Percentiles rank a stretch among this genome's conserved stretches.
Conservation (phyloP, 352 stramenopile genomes). For the Saprolegnia diclina region DNA sequence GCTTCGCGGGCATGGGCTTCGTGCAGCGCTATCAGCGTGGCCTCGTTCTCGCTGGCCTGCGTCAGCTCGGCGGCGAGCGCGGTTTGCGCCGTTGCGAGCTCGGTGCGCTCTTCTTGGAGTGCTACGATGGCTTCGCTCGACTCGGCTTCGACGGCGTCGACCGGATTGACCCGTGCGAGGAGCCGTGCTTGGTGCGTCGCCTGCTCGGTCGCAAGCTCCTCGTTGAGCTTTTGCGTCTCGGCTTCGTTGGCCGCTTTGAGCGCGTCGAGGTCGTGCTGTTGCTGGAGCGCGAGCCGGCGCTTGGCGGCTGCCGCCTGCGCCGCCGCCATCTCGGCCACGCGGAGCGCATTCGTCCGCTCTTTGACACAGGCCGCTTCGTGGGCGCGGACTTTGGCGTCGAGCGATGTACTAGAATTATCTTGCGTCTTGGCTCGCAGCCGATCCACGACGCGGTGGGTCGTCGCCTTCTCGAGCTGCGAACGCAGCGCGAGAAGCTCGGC, state of each 20-base stretch:
- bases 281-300: not conserved
- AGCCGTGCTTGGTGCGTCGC: not conserved
- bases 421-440: not conserved
- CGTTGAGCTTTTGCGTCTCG: not conserved
- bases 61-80: not conserved
- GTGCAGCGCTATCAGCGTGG: not conserved
- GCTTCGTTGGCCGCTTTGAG: not conserved
- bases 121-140: not conserved
- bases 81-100: not conserved
- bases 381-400: not conserved
- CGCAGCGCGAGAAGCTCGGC: not conserved
- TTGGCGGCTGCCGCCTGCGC: not conserved
- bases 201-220: not conserved
- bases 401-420: not conserved
- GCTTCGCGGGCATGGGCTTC: not conserved
- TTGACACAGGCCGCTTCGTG: not conserved
- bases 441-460: not conserved
- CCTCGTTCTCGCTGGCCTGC: not conserved
- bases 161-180: not conserved
- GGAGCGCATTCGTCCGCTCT: not conserved
- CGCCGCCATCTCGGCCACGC: constrained; percentile 1
- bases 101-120: not conserved
- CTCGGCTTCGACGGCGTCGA: not conserved
- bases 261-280: not conserved
- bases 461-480: not conserved